Conservation (phyloP, 169 alveolate species). For the Plasmodium gallinaceum region DNA sequence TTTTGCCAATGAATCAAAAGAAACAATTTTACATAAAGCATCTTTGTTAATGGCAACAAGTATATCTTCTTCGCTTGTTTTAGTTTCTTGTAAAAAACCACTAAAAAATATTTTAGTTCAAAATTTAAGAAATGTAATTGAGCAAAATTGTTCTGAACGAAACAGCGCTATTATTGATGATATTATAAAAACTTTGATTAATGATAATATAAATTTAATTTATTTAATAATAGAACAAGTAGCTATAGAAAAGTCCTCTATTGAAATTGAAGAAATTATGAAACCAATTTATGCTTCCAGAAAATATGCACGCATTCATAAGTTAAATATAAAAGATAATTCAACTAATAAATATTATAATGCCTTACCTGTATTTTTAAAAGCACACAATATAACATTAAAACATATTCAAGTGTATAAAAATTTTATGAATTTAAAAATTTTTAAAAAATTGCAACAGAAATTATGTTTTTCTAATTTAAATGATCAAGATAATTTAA, state of each 20-base stretch:
- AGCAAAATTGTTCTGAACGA: slow-evolving; percentile 32
- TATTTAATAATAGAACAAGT: slow-evolving; percentile 86
- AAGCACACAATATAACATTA: slow-evolving; percentile 72
- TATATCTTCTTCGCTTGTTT: slow-evolving; percentile 94
- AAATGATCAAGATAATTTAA: slow-evolving; percentile 22
- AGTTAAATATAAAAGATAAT: slow-evolving; percentile 67
- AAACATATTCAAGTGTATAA: slow-evolving; percentile 75
- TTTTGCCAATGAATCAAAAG: slow-evolving; percentile 94
- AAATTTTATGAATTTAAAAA: slow-evolving; percentile 71
- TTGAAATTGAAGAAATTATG: slow-evolving; percentile 80
- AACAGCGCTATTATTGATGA: slow-evolving; percentile 77
- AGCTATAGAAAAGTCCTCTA: slow-evolving; percentile 82
- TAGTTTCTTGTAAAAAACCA: slow-evolving; percentile 92
- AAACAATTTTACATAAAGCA: slow-evolving; percentile 89
- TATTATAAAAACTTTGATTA: slow-evolving; percentile 79
- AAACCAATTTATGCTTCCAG: slow-evolving; percentile 74
- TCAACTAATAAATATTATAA: slow-evolving; percentile 61
- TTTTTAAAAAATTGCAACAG: slow-evolving; percentile 54
- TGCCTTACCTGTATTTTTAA: slow-evolving; percentile 60
- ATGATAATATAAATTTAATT: slow-evolving; percentile 84
- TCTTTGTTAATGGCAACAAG: slow-evolving; percentile 92
- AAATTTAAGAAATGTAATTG: slow-evolving; percentile 51
- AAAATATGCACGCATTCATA: slow-evolving; percentile 72
- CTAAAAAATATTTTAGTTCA: slow-evolving; percentile 86
- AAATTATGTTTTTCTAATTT: slow-evolving; percentile 25